Conservation (phyloP, 495 filamentous ascomycete species). For the Talaromyces stipitatus region DNA sequence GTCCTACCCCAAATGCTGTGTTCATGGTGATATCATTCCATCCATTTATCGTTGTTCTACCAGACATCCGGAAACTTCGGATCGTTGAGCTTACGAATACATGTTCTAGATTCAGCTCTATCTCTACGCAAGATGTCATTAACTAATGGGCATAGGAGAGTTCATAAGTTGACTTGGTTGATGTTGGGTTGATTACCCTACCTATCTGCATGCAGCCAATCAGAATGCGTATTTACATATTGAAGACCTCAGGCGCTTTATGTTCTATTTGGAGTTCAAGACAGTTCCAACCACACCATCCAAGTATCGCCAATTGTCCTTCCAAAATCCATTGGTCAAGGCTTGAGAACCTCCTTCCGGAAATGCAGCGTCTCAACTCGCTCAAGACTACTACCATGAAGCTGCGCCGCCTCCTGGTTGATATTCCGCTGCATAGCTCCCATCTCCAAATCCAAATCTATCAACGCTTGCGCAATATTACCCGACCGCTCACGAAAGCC, state of each 20-base stretch:
- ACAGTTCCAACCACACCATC: not conserved
- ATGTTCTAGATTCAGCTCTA: not conserved
- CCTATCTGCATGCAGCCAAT: not conserved
- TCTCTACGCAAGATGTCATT: not conserved
- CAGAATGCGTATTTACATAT: not conserved
- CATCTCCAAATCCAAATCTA: not conserved
- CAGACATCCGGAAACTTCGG: not conserved
- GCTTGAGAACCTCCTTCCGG: not conserved
- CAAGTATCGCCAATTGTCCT: not conserved
- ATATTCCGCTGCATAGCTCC: not conserved
- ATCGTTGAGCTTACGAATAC: not conserved
- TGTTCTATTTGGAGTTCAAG: not conserved
- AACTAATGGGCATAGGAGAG: not conserved
- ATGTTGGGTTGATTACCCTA: not conserved
- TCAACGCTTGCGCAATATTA: not conserved
- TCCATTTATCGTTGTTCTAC: not conserved
- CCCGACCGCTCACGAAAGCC: not conserved
- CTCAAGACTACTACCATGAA: not conserved
- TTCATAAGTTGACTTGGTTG: not conserved
- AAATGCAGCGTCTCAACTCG: not conserved
- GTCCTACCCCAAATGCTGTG: not conserved
- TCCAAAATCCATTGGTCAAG: not conserved
- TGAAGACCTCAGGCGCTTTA: too few relatives aligned
- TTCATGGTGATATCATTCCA: slow-evolving; percentile 2
- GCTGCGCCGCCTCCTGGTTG: not conserved